Evolutionary conservation across 306 rosid genomes (phyloP).

Genomic region (Trifolium fragiferum): DNA sequence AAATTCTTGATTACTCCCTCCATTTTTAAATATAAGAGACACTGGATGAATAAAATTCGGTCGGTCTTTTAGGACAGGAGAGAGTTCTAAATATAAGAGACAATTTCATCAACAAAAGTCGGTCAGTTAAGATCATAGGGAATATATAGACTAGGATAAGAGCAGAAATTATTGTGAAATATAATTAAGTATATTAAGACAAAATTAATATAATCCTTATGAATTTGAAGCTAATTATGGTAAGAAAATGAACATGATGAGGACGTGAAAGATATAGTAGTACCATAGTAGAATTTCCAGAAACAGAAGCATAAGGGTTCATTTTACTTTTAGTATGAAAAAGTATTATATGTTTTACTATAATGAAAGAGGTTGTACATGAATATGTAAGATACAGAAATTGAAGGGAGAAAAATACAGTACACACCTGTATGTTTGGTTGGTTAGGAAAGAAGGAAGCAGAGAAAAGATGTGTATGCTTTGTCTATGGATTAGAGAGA

Average conservation of each 20-base stretch:
- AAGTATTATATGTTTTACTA: background rate
- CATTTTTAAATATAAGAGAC: too few relatives aligned
- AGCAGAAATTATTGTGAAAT: too few relatives aligned
- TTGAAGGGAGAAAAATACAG: background rate
- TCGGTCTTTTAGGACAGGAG: too few relatives aligned
- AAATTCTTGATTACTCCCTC: background rate
- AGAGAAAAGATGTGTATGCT: background rate
- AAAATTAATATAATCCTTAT: background rate
- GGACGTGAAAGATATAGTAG: background rate
- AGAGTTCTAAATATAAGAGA: too few relatives aligned
- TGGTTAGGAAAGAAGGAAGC: background rate
- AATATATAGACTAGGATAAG: too few relatives aligned
- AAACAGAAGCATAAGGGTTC: background rate
- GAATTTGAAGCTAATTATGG: background rate
- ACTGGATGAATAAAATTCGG: too few relatives aligned
- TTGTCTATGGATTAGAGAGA: background rate
- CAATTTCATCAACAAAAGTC: too few relatives aligned
- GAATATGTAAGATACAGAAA: background rate
- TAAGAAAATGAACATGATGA: background rate
- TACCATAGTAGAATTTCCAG: background rate
- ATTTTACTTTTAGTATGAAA: background rate
- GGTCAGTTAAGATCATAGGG: too few relatives aligned
- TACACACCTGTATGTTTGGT: constrained; percentile 3
- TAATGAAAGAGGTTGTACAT: background rate
- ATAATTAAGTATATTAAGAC: too few relatives aligned